Percentiles rank a stretch among this genome's conserved stretches.
phyloP scores from a whole-genome alignment of 169 alveolate species.

The Babesia gibsoni region DNA sequence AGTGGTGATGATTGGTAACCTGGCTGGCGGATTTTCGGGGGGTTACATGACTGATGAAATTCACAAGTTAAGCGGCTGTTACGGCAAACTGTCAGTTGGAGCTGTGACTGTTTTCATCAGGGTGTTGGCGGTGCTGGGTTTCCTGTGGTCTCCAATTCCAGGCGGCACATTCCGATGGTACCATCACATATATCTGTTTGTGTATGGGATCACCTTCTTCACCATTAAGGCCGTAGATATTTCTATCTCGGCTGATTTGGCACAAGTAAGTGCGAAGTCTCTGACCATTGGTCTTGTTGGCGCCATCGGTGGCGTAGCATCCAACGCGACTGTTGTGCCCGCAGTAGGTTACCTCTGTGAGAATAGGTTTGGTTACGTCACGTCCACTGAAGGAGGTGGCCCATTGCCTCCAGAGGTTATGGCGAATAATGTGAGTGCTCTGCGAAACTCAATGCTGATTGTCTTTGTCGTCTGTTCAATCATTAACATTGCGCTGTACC shows the following conservation, averaged over 20 bases:
- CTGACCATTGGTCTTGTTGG: too few relatives aligned
- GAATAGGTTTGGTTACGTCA: too few relatives aligned
- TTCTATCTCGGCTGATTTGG: constrained; percentile 86
- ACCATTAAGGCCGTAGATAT: constrained; percentile 88
- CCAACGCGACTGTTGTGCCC: too few relatives aligned
- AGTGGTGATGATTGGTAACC: constrained; percentile 79
- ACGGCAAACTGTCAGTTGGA: constrained; percentile 86
- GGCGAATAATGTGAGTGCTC: too few relatives aligned
- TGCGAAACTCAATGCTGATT: too few relatives aligned
- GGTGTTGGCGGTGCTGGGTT: constrained; percentile 66
- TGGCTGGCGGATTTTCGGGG: constrained; percentile 86
- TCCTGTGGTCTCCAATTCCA: constrained; percentile 66
- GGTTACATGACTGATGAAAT: constrained; percentile 82
- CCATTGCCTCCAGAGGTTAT: too few relatives aligned
- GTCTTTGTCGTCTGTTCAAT: too few relatives aligned
- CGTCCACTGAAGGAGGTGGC: too few relatives aligned
- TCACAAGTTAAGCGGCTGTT: constrained; percentile 73
- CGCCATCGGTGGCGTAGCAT: too few relatives aligned
- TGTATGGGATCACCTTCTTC: constrained; percentile 84
- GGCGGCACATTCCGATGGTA: constrained; percentile 54
- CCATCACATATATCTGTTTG: constrained; percentile 64
- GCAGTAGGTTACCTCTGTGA: too few relatives aligned
- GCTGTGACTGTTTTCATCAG: constrained; percentile 70
- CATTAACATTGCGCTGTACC: too few relatives aligned
- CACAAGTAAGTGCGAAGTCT: too few relatives aligned